Evolutionary conservation across 2,329 filamentous ascomycete species (phyloP), one percentile per base, ranked within the genome.

Genomic region (Verticillium albo-atrum): DNA sequence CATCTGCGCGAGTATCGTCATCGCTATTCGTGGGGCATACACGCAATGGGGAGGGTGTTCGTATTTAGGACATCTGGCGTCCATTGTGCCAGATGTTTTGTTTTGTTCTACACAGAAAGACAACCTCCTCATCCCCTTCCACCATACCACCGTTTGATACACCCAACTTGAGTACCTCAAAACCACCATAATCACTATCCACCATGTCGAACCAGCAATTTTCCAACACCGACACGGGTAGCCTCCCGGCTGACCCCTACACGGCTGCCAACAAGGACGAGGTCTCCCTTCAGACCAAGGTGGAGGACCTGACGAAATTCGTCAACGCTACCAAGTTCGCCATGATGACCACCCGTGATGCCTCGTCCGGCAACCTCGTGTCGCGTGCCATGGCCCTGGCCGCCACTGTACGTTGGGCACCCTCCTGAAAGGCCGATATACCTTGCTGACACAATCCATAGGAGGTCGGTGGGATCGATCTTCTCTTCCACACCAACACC

Each of bases 401-500:
- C 17, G 91, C 85, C 15, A 89, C 89, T 75, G 91, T 92, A 78
- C 32, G 77, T 63, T 20, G 12, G 15, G 7, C 27, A 10, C 1
- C 9, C n/a, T 6, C 20, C 26, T 12, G 4, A 28, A 9, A 6
- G 25, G 0, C 14, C 54, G 14, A 59, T 26, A 56, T 20, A 64
- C 15, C 28, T 53, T 54, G 54, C 59, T 61, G 9, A 62, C 34
- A 62, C 34, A 67, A 34, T 23, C 28, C 6, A 58, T 63, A 94
- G 90, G 91, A 96, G 75, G 80, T 82, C 62, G 88, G 88, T 64
- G 89, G 90, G 68, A 82, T 92, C 60, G 92, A 96, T 72, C 84
- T 95, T 59, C 83, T 96, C 73, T 96, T 96, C 83, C 89, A 95
- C 79, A 92, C 92, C 70, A 96, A 96, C 80, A 92, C 91, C 63